Base-by-base conservation (phyloP, 1,284 basidiomycete genomes). In the Inonotus hispidus region DNA sequence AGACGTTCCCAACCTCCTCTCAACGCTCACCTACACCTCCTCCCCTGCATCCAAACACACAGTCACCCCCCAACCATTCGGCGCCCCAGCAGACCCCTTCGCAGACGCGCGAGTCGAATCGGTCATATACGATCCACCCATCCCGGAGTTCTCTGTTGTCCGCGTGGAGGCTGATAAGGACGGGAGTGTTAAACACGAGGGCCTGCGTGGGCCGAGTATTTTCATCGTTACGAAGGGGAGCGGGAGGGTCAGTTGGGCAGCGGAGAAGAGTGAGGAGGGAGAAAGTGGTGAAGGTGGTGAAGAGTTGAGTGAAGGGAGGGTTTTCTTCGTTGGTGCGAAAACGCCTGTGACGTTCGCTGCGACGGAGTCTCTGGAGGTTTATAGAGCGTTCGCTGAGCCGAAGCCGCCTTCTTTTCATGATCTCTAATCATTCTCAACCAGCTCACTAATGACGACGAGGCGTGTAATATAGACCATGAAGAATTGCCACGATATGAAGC, bases 61-160 rank as follows among this genome's bases (percentile, higher is more conserved):
- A 63, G 85, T 97, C 63, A 68, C 75, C 29, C 86, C 92, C 0
- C 71, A 70, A 3, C 66, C 75, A 0, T 92, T 88, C 73, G 62
- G 67, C 46, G 65, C 71, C 19, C 62, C 66, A 25, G 70, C 53
- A 13, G 59, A 61, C 37, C 59, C 59, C 10, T 65, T 32, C 64
- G 1, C 67, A 70, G 65, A 74, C 37, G 13, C 45, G 10, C 50
- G 46, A 13, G 38, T 41, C 16, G 57, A 59, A 37, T 64, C 80
- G 55, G 80, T 73, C 29, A 72, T 96, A n/a, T 99, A 97, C 75
- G 85, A 98, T 71, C 97, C 97, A 8, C 95, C 97, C 0, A 91
- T 98, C 68, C 87, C 88, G 39, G 97, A 99, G 73, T 99, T 99
- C 75, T 85, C 88, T 10, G 95, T 99, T 11, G 77, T 95, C 6